Base-by-base conservation (phyloP, 495 filamentous ascomycete species). In the Aspergillus incahuasiensis region DNA sequence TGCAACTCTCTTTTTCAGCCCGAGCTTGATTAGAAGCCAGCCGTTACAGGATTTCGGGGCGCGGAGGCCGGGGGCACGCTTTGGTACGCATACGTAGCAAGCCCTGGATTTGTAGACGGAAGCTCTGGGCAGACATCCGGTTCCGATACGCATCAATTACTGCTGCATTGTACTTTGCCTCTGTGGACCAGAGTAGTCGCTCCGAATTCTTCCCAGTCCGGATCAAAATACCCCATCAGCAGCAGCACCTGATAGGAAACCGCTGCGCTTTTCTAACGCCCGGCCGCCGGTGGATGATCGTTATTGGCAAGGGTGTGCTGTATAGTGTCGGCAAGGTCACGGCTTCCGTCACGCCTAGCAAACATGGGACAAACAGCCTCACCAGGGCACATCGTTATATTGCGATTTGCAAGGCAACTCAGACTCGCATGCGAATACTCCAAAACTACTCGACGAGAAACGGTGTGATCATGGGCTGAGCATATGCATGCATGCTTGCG, bases 361-460 rank as follows among this genome's bases (percentile, higher is more conserved):
- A 50, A 34, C 48, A 35, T 35, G 13, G 3, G 25, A 28, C 25
- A 50, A 50, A 50, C 34, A 50, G 32, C 34, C 47, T 47, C 45
- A 32, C 25, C 24, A 32, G 1, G 1, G 24, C 43, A 28, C 25
- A 28, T 28, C 43, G 22, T 28, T 30, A 46, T 22, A 24, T 11
- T 35, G 6, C 6, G 32, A 35, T 35, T 47, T 15, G 45, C 25
- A 24, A 25, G 25, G 21, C 43, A 16, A 22, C 13, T 19, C 43
- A 46, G 6, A 18, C 21, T n/a, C n/a, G n/a, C 21, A 25, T 9
- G 21, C 12, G 32, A 35, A 8, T 28, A n/a, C 25, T 28, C 25
- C 32, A 35, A 35, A 35, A 12, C 12, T 3, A 35, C 8, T 35
- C 9, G 21, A 25, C 43, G 11, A 46, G 22, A 28, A 16, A 46